A percentile compares a stretch with the other conserved stretches of the same genome.
Evolutionary conservation across 148 eudicot species (phyloP).

Genomic region (Rhododendron henanense): DNA sequence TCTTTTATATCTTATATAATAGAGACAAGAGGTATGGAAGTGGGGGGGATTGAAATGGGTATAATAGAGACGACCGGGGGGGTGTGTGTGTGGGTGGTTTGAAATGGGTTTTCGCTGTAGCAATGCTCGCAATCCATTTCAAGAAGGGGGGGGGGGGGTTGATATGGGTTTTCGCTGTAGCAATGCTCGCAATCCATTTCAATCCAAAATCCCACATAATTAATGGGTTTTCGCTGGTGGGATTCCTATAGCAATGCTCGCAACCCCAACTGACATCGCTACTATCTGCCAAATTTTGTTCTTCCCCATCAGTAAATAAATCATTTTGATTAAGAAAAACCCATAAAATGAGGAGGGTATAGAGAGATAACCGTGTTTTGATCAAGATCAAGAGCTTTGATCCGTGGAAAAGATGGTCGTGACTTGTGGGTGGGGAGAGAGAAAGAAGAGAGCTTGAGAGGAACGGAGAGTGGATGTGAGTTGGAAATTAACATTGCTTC

Average conservation of each 20-base stretch:
- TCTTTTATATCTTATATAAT: no score
- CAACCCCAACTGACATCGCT: slow-evolving; percentile 80
- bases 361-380: slow-evolving; percentile 59
- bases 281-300: slow-evolving; percentile 41
- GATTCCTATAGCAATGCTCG: slow-evolving; percentile 71
- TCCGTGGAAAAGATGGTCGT: slow-evolving; percentile 37
- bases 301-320: neutral
- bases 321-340: neutral
- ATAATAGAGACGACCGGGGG: no score
- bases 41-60: no score
- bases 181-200: no score
- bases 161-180: no score
- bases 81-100: no score
- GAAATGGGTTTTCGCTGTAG: no score
- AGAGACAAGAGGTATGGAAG: no score
- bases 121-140: no score
- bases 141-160: no score
- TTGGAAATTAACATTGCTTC: slow-evolving; percentile 30
- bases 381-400: slow-evolving; percentile 71
- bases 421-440: slow-evolving; percentile 25
- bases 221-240: no score
- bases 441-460: slow-evolving; percentile 37
- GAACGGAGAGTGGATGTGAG: slow-evolving; percentile 48
- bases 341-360: neutral
- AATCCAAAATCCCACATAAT: no score